These are phyloP conservation scores for Taiozyma sp. DNA, from an alignment of 1,139 yeast species.

Conservation along the genomic window DNA sequence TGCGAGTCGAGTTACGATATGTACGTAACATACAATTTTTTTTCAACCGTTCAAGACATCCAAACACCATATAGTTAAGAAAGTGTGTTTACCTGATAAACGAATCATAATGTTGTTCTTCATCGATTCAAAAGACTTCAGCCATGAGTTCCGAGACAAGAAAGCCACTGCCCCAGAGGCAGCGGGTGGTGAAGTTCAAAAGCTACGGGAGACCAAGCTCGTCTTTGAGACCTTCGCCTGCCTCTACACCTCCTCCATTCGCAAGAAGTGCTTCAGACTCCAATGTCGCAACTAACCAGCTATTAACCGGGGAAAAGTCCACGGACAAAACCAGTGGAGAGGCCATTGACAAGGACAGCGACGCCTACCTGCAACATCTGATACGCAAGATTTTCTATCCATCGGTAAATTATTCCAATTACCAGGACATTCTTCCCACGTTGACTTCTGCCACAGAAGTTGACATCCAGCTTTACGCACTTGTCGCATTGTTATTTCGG, in stretches of 20 bases:
- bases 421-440: constrained; percentile 27
- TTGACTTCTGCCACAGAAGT: constrained; percentile 31
- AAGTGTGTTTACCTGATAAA: background rate
- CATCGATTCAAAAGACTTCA: background rate
- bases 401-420: constrained; percentile 6
- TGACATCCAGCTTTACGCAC: constrained; percentile 39
- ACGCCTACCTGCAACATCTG: constrained; percentile 16
- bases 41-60: background rate
- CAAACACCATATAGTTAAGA: constrained; percentile 1
- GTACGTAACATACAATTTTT: background rate
- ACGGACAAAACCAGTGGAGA: background rate
- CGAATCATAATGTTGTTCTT: background rate
- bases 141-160: background rate
- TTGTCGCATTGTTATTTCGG: constrained; percentile 38
- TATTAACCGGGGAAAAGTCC: background rate
- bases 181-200: constrained; percentile 10
- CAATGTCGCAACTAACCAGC: background rate
- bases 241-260: constrained; percentile 1
- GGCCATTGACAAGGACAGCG: background rate
- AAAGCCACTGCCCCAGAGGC: constrained; percentile 6
- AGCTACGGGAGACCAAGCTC: constrained; percentile 3
- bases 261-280: background rate
- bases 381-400: constrained; percentile 27
- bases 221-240: constrained; percentile 3
- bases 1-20: background rate